Percentiles rank a stretch among this genome's conserved stretches.
Conservation (phyloP, 2,329 filamentous ascomycete genomes). For the Trichoderma cornu-damae region DNA sequence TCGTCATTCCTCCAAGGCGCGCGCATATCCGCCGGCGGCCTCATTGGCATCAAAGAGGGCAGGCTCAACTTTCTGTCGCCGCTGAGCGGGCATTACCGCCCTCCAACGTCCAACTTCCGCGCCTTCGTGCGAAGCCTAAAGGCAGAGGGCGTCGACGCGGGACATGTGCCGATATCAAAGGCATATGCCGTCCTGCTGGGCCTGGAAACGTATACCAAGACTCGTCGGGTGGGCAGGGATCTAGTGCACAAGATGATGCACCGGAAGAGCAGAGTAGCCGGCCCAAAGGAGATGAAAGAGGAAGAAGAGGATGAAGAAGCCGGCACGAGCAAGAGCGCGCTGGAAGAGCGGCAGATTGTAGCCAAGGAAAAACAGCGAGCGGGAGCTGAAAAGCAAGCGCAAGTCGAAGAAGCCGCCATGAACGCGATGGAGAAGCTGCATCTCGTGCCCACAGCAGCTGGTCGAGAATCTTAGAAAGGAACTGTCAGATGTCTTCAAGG, state of each 20-base stretch:
- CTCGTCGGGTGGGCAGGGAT: slow-evolving; percentile 59
- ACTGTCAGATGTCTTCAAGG: not conserved
- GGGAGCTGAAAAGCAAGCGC: slow-evolving; percentile 37
- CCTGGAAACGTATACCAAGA: slow-evolving; percentile 71
- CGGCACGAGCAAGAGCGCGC: slow-evolving; percentile 57
- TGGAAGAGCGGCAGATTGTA: slow-evolving; percentile 43
- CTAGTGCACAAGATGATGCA: slow-evolving; percentile 44
- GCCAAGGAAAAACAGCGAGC: slow-evolving; percentile 34
- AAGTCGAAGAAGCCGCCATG: slow-evolving; percentile 26
- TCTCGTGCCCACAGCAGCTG: slow-evolving; percentile 26
- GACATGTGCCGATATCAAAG: slow-evolving; percentile 70
- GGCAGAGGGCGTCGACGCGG: slow-evolving; percentile 72
- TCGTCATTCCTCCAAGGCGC: slow-evolving; percentile 82
- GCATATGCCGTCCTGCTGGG: slow-evolving; percentile 79
- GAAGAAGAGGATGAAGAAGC: slow-evolving; percentile 55
- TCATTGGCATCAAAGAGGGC: slow-evolving; percentile 80
- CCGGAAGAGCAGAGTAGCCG: slow-evolving; percentile 54
- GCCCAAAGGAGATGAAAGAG: slow-evolving; percentile 54
- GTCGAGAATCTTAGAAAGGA: not conserved
- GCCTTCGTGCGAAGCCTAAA: slow-evolving; percentile 71
- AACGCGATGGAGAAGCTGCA: slow-evolving; percentile 40
- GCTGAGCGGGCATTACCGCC: slow-evolving; percentile 75
- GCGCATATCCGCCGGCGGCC: slow-evolving; percentile 74
- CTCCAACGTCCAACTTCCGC: slow-evolving; percentile 75
- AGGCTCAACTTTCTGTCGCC: slow-evolving; percentile 68